Conservation (phyloP, 108 stramenopile species). For the Fragilariopsis cylindrus region DNA sequence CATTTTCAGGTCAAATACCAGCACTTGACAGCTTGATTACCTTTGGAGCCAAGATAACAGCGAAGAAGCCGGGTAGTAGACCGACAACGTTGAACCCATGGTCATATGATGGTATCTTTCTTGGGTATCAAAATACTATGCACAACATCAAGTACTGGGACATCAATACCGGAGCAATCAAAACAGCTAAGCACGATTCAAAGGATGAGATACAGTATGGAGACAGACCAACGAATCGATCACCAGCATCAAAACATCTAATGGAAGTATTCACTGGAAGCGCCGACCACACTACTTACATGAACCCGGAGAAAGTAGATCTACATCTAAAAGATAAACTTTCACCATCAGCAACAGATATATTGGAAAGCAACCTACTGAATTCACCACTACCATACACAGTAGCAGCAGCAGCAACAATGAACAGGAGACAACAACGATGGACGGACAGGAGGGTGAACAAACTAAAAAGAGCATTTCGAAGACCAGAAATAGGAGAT, state of each 20-base stretch:
- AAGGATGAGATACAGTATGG: slow-evolving; percentile 21
- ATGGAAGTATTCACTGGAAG: not conserved
- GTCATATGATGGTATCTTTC: slow-evolving; percentile 14
- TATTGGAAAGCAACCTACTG: not conserved
- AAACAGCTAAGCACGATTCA: not conserved
- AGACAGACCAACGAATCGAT: not conserved
- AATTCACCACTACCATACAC: not conserved
- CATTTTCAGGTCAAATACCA: not conserved
- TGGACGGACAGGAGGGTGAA: no score
- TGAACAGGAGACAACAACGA: not conserved
- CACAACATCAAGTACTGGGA: slow-evolving; percentile 13
- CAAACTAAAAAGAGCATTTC: no score
- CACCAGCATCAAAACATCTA: slow-evolving; percentile 16
- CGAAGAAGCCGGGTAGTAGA: not conserved
- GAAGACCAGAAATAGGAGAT: no score
- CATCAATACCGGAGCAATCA: not conserved
- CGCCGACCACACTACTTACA: not conserved
- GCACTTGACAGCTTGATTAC: slow-evolving; percentile 12
- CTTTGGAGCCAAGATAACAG: slow-evolving; percentile 4
- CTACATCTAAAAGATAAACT: not conserved
- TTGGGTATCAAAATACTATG: slow-evolving; percentile 11
- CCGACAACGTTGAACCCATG: not conserved
- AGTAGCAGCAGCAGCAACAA: not conserved
- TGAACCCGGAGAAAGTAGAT: not conserved
- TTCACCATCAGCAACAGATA: not conserved